A percentile compares a stretch with the other conserved stretches of the same genome.
phyloP scores from a whole-genome alignment of 352 stramenopile genomes.

The Globisporangium nodosum region DNA sequence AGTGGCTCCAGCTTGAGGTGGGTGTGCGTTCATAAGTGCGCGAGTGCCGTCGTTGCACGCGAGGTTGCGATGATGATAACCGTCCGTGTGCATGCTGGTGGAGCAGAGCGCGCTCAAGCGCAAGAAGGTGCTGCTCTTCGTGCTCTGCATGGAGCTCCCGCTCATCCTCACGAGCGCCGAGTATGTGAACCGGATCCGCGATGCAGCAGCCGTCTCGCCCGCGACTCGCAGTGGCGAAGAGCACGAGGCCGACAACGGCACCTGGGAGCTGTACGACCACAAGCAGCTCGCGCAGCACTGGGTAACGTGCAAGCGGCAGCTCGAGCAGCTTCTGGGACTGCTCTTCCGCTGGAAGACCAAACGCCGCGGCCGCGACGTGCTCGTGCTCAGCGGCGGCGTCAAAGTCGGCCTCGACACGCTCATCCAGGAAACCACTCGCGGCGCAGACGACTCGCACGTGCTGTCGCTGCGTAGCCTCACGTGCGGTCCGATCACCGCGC shows the following conservation, averaged over 20 bases:
- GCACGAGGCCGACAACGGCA: slow-evolving; percentile 1
- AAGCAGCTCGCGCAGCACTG: slow-evolving; percentile 48
- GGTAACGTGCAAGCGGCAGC: slow-evolving; percentile 54
- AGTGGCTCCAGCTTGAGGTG: slow-evolving; percentile 70
- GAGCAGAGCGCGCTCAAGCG: slow-evolving; percentile 49
- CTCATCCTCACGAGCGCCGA: slow-evolving; percentile 50
- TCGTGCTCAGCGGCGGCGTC: slow-evolving; percentile 68
- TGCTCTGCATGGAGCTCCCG: slow-evolving; percentile 65
- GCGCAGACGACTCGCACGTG: not conserved
- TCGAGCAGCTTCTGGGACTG: slow-evolving; percentile 63
- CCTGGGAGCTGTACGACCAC: slow-evolving; percentile 58
- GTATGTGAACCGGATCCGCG: slow-evolving; percentile 37
- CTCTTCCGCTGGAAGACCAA: slow-evolving; percentile 80
- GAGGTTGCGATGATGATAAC: not conserved
- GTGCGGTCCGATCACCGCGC: slow-evolving; percentile 53
- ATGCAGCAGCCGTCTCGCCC: slow-evolving; percentile 12
- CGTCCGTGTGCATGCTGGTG: not conserved
- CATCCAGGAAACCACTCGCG: slow-evolving; percentile 27
- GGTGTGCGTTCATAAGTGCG: not conserved
- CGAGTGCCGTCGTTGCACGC: not conserved
- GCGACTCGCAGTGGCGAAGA: not conserved
- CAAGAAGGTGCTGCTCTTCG: slow-evolving; percentile 51
- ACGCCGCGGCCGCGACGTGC: slow-evolving; percentile 50
- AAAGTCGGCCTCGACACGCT: slow-evolving; percentile 57
- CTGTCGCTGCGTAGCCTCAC: slow-evolving; percentile 53